A percentile compares a stretch with the other conserved stretches of the same genome.
These are phyloP conservation scores for Polychytrium aggregatum DNA, from an alignment of 192 early-diverging fungal genomes.

Conservation along the genomic window DNA sequence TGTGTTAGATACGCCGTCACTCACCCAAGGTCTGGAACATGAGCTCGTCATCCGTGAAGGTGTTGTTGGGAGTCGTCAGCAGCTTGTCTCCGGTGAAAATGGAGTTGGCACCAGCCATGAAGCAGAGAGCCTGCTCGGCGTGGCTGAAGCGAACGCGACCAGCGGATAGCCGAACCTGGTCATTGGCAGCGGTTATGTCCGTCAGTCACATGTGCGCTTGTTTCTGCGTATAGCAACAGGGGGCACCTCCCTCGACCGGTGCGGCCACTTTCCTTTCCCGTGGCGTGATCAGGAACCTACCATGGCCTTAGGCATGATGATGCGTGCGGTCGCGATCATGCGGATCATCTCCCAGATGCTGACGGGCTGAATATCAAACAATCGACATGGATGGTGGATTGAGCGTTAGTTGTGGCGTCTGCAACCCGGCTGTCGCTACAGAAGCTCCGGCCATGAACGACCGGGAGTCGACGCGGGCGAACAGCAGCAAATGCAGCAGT, in stretches of 20 bases:
- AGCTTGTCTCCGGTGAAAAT: slow-evolving; percentile 78
- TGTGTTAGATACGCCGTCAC: slow-evolving; percentile 6
- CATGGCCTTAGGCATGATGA: slow-evolving; percentile 70
- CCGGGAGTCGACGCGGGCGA: too few relatives aligned
- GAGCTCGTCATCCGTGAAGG: slow-evolving; percentile 49
- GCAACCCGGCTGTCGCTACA: too few relatives aligned
- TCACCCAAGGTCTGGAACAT: slow-evolving; percentile 63
- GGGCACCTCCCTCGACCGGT: too few relatives aligned
- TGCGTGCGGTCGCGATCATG: slow-evolving; percentile 74
- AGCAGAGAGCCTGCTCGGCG: slow-evolving; percentile 63
- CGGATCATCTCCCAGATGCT: slow-evolving; percentile 73
- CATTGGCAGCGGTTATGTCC: too few relatives aligned
- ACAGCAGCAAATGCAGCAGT: too few relatives aligned
- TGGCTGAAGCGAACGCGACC: slow-evolving; percentile 61
- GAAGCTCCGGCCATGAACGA: too few relatives aligned
- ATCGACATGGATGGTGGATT: too few relatives aligned
- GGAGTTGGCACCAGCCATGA: slow-evolving; percentile 74
- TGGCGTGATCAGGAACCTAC: slow-evolving; percentile 25
- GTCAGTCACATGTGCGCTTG: too few relatives aligned
- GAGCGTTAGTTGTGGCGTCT: too few relatives aligned
- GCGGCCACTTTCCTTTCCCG: too few relatives aligned
- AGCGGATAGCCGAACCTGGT: slow-evolving; percentile 49
- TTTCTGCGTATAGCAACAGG: too few relatives aligned
- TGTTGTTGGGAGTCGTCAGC: slow-evolving; percentile 72
- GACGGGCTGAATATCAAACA: slow-evolving; percentile 51